Evolutionary conservation across 805 yeast species (phyloP).

Genomic region (Saccharomycopsis selenospora): DNA sequence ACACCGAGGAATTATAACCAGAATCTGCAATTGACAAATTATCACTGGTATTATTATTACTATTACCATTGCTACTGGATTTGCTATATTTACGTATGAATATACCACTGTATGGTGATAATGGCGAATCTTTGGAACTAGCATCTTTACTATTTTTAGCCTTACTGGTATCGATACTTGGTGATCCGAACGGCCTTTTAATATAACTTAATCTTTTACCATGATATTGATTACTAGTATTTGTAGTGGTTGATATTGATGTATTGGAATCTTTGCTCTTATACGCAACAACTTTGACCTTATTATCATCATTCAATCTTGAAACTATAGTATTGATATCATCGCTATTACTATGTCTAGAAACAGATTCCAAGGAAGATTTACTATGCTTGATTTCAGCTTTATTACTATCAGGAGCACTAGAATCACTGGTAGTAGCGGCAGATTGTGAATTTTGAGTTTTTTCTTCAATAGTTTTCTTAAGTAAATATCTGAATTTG

Average conservation of each 20-base stretch:
- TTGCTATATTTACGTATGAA: slow-evolving; percentile 14
- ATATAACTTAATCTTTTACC: slow-evolving; percentile 19
- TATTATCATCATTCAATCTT: neutral
- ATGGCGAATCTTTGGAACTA: slow-evolving; percentile 12
- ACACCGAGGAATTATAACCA: neutral
- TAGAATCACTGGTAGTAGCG: too few relatives aligned
- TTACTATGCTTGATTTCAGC: too few relatives aligned
- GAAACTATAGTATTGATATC: slow-evolving; percentile 6
- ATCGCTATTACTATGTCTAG: slow-evolving; percentile 21
- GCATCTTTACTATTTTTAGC: neutral
- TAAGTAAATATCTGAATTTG: slow-evolving; percentile 48
- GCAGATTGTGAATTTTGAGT: slow-evolving; percentile 24
- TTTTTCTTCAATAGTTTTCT: slow-evolving; percentile 36
- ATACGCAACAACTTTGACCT: neutral
- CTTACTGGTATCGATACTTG: slow-evolving; percentile 11
- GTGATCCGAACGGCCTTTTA: slow-evolving; percentile 15
- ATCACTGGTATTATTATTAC: slow-evolving; percentile 5
- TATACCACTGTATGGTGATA: slow-evolving; percentile 15
- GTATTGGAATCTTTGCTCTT: neutral
- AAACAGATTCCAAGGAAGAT: too few relatives aligned
- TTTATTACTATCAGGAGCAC: too few relatives aligned
- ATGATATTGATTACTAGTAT: too few relatives aligned
- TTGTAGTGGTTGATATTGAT: neutral
- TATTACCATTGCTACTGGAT: neutral
- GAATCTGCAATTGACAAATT: neutral